Conservation (phyloP, 2,329 filamentous ascomycete genomes). For the Phyllosticta capitalensis region DNA sequence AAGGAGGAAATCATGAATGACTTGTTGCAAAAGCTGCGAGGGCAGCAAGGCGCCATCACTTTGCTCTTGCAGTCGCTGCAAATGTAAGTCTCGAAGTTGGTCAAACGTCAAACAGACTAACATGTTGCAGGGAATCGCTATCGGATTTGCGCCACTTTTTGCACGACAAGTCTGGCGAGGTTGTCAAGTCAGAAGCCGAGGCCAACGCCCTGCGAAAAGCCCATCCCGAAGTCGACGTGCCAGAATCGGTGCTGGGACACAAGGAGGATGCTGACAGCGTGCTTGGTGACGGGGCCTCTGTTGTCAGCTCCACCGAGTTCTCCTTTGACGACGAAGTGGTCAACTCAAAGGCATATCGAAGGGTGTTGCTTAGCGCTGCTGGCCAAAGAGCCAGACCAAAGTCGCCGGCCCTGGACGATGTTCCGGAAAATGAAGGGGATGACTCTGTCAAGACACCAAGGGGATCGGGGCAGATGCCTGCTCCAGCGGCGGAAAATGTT, state of each 20-base stretch:
- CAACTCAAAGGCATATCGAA: slow-evolving; percentile 11
- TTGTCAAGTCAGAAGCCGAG: slow-evolving; percentile 1
- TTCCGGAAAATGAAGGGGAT: neutral
- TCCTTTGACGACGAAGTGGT: slow-evolving; percentile 12
- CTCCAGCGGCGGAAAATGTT: neutral
- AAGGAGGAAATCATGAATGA: slow-evolving; percentile 11
- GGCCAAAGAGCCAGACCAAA: neutral
- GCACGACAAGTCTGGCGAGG: slow-evolving; percentile 2
- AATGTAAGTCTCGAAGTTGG: slow-evolving; percentile 6
- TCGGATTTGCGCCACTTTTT: slow-evolving; percentile 9
- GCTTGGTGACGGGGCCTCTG: slow-evolving; percentile 3
- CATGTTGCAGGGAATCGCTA: slow-evolving; percentile 9
- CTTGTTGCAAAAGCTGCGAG: slow-evolving; percentile 8
- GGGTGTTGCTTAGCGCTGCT: slow-evolving; percentile 2
- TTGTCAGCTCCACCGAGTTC: slow-evolving; percentile 9
- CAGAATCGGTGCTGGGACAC: neutral
- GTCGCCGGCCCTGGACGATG: neutral
- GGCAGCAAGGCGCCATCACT: slow-evolving; percentile 11
- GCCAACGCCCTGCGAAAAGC: slow-evolving; percentile 1
- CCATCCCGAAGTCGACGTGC: slow-evolving; percentile 6
- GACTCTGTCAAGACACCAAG: neutral
- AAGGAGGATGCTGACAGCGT: neutral
- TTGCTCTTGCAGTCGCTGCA: slow-evolving; percentile 12
- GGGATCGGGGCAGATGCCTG: neutral
- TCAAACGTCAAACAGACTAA: neutral